phyloP scores from a whole-genome alignment of 192 early-diverging fungal species.

The Rhizoclosmatium sp. region DNA sequence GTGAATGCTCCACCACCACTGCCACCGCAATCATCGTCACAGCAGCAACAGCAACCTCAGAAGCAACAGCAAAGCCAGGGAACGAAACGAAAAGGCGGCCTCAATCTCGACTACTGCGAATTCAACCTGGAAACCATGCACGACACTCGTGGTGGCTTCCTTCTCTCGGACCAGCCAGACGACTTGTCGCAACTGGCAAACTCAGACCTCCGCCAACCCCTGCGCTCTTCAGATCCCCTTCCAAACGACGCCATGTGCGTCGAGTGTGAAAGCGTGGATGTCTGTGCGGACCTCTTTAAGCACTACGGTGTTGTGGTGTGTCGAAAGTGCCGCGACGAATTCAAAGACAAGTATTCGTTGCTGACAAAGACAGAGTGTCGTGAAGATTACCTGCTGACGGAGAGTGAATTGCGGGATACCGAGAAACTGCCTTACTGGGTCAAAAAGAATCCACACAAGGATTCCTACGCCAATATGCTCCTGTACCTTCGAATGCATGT shows the following conservation, averaged over 20 bases:
- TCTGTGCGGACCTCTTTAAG: conserved; percentile 77
- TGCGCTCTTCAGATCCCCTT: conserved; percentile 5
- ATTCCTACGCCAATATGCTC: conserved; percentile 97
- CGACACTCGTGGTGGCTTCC: conserved; percentile 88
- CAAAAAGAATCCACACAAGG: conserved; percentile 93
- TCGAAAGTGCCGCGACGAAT: conserved; percentile 70
- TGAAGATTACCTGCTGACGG: conserved; percentile 92
- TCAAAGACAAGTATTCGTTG: conserved; percentile 89
- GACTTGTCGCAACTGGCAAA: background rate
- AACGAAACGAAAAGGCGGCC: conserved; percentile 33
- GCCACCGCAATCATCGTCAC: background rate
- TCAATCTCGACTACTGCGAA: conserved; percentile 69
- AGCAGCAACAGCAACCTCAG: background rate
- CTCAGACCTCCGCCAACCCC: background rate
- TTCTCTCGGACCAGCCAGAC: conserved; percentile 61
- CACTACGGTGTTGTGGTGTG: conserved; percentile 84
- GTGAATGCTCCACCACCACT: background rate
- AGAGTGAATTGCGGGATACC: conserved; percentile 88
- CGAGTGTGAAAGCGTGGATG: conserved; percentile 84
- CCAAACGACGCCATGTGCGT: conserved; percentile 69
- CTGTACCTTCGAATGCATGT: conserved; percentile 85
- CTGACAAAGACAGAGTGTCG: conserved; percentile 94
- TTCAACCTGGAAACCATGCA: conserved; percentile 88
- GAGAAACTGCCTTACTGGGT: conserved; percentile 82
- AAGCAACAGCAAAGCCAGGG: background rate